These are phyloP conservation scores for Wickerhamiella musiphila DNA, from an alignment of 805 yeast genomes.

Conservation along the genomic window DNA sequence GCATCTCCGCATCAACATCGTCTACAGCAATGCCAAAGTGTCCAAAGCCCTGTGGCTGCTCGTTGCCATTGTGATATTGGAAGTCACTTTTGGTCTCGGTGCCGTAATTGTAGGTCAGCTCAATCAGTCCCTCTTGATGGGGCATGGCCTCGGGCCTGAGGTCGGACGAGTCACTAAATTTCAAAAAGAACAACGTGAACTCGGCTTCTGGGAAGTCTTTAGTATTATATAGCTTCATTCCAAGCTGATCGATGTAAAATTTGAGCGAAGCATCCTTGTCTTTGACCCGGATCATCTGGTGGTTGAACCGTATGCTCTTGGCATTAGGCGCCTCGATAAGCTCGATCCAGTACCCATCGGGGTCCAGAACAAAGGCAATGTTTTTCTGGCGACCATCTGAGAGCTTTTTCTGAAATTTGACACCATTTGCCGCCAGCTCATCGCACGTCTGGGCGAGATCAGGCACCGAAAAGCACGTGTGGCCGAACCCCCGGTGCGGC, in stretches of 20 bases:
- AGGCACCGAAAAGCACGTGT: constrained; percentile 74
- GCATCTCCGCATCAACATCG: constrained; percentile 38
- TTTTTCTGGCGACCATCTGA: constrained; percentile 82
- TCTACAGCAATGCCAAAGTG: constrained; percentile 66
- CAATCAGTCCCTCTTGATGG: constrained; percentile 53
- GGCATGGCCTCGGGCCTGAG: constrained; percentile 26
- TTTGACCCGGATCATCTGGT: constrained; percentile 82
- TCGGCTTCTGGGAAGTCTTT: constrained; percentile 46
- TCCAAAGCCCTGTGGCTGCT: constrained; percentile 65
- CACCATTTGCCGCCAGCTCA: constrained; percentile 41
- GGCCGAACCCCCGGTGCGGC: constrained; percentile 86
- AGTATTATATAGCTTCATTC: constrained; percentile 54
- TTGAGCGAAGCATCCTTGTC: constrained; percentile 61
- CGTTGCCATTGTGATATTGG: constrained; percentile 71
- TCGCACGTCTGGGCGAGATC: constrained; percentile 49
- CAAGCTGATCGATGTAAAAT: constrained; percentile 65
- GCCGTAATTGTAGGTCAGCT: constrained; percentile 92
- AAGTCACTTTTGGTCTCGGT: constrained; percentile 66
- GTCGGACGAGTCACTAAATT: constrained; percentile 34
- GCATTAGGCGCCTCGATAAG: constrained; percentile 28
- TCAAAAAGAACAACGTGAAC: constrained; percentile 76
- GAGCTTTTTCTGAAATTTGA: constrained; percentile 63
- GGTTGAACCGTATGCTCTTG: constrained; percentile 46
- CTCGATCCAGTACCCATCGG: constrained; percentile 96
- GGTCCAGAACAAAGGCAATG: constrained; percentile 90